phyloP scores from a whole-genome alignment of 495 filamentous ascomycete genomes.

The Aspergillus heteromorphus region DNA sequence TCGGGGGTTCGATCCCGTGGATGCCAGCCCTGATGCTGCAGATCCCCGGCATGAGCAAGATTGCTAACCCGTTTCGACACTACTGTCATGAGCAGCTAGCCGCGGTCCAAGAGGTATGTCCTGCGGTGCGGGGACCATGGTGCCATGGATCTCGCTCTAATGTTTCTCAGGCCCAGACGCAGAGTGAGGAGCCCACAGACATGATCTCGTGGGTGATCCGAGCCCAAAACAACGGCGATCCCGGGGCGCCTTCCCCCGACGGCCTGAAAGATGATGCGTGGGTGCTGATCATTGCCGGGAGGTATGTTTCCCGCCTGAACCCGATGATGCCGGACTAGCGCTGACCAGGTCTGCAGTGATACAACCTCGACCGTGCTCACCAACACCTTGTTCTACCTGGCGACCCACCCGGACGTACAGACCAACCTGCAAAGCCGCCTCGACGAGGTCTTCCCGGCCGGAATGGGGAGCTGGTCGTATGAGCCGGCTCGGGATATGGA shows the following conservation, averaged over 20 bases:
- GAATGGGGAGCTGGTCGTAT: not conserved
- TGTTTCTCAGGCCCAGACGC: not conserved
- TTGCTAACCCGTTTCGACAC: not conserved
- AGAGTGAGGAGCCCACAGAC: conserved; percentile 7
- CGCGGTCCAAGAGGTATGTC: not conserved
- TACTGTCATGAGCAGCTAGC: not conserved
- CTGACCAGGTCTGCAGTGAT: conserved; percentile 19
- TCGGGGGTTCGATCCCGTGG: not conserved
- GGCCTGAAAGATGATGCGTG: conserved; percentile 21
- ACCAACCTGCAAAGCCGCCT: conserved; percentile 23
- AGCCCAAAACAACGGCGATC: conserved; percentile 16
- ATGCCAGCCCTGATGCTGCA: not conserved
- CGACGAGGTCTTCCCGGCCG: not conserved
- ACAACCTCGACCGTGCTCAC: conserved; percentile 28
- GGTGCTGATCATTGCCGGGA: conserved; percentile 27
- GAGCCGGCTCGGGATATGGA: conserved; percentile 20
- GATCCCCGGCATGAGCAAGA: not conserved
- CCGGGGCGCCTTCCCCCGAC: conserved; percentile 8
- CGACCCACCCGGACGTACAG: conserved; percentile 17
- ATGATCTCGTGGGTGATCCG: conserved; percentile 27
- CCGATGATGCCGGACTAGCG: not conserved
- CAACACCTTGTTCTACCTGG: conserved; percentile 35
- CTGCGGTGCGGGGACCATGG: no score
- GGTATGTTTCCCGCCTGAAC: conserved; percentile 12
- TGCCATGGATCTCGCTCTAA: no score